Evolutionary conservation across 2,329 filamentous ascomycete species (phyloP), one percentile per base, ranked within the genome.

Genomic region (Penicillium rolfsii): DNA sequence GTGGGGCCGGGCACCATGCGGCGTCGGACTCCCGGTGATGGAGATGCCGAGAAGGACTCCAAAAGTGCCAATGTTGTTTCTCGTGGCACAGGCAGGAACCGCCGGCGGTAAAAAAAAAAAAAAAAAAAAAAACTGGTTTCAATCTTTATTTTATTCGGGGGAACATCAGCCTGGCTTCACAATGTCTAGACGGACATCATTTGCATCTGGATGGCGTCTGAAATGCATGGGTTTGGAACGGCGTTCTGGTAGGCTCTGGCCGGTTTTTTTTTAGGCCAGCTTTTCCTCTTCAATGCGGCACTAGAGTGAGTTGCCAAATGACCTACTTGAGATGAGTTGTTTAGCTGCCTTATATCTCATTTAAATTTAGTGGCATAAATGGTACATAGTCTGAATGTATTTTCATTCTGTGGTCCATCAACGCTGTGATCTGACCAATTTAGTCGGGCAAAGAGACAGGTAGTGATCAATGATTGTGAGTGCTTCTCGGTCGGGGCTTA

Each of bases 1-100:
- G 81, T 89, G 56, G 87, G 87, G 0, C 84, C 86, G 0, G 94
- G 94, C 11, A 96, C 95, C 50, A 94, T 96, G 84, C 85, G 94
- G 66, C 85, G 93, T 61, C 90, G 93, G 73, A 97, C 91, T 73
- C 88, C 91, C 11, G 91, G 91, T 1, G 88, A 71, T 43, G 71
- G 63, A 9, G 71, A 74, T 57, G 61, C 66, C 12, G 72, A 73
- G 26, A 73, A 71, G 55, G 72, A 72, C 12, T 60, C 57, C 30
- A 52, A 60, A 5, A 59, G 64, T 49, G 65, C 68, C 41, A 71
- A 70, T 55, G 67, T 69, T 40, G 54, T 56, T 9, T 54, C 67
- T 35, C 66, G 70, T 55, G 68, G 68, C 5, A 64, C 71, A 35
- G 72, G 66, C 48, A 64, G 70, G 57, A 73, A 68, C 35, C 73